Conservation (phyloP, 495 filamentous ascomycete genomes). For the Neurospora discreta region DNA sequence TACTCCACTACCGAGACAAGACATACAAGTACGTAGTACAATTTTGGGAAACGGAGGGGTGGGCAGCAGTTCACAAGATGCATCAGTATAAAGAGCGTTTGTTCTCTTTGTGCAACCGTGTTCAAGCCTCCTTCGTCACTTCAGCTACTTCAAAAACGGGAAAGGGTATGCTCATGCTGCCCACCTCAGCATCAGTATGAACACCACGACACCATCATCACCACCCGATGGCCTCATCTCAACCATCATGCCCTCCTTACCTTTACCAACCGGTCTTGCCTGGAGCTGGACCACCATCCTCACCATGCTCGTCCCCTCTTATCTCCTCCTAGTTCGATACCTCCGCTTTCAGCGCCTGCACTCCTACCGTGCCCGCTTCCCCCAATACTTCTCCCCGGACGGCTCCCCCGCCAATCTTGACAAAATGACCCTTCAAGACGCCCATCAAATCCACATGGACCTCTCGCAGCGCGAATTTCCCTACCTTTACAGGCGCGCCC, state of each 20-base stretch:
- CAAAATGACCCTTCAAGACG: slow-evolving; percentile 47
- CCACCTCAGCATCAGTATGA: background rate
- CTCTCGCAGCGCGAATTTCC: slow-evolving; percentile 44
- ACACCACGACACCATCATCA: background rate
- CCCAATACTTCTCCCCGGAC: background rate
- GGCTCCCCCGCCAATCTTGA: slow-evolving; percentile 12
- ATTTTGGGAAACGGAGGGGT: background rate
- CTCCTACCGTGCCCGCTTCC: background rate
- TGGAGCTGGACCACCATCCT: background rate
- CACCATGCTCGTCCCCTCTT: background rate
- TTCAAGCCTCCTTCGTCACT: background rate
- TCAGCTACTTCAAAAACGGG: background rate
- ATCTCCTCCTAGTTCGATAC: background rate
- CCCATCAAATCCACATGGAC: slow-evolving; percentile 35
- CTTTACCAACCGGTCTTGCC: background rate
- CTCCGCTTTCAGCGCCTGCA: background rate
- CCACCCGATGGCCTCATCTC: background rate
- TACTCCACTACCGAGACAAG: background rate
- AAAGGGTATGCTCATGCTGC: background rate
- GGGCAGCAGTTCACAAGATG: background rate
- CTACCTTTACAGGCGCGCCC: slow-evolving; percentile 36
- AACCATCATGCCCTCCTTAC: background rate
- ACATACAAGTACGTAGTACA: background rate
- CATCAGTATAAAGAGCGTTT: background rate
- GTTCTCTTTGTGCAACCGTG: background rate